phyloP scores from a whole-genome alignment of 2,329 filamentous ascomycete species.

The Talaromyces sp. region DNA sequence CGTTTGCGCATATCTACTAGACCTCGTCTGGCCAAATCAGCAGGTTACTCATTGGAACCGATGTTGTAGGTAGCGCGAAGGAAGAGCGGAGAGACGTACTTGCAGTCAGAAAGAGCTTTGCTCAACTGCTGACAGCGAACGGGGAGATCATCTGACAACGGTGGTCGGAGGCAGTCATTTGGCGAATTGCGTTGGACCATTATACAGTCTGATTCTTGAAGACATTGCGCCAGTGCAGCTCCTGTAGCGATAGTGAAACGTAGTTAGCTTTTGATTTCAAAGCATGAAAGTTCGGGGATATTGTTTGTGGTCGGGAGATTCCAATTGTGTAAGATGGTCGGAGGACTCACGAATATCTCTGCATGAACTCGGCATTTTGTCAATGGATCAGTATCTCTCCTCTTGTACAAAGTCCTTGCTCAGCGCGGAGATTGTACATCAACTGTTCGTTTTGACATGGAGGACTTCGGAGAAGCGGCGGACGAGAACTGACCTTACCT shows the following conservation, averaged over 20 bases:
- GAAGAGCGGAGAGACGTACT: slow-evolving; percentile 44
- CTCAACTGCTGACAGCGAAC: slow-evolving; percentile 88
- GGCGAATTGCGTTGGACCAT: slow-evolving; percentile 85
- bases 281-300: slow-evolving; percentile 1
- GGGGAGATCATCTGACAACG: slow-evolving; percentile 76
- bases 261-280: slow-evolving; percentile 22
- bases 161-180: slow-evolving; percentile 79
- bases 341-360: slow-evolving; percentile 80
- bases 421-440: not conserved
- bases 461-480: not conserved
- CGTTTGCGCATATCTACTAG: slow-evolving; percentile 99
- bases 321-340: not conserved
- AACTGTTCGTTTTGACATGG: not conserved
- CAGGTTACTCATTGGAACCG: not conserved
- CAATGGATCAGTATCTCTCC: not conserved
- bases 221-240: slow-evolving; percentile 85
- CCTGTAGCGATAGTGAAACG: slow-evolving; percentile 52
- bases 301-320: no score
- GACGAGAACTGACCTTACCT: not conserved
- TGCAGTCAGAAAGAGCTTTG: slow-evolving; percentile 90
- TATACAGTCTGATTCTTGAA: slow-evolving; percentile 94
- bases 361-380: slow-evolving; percentile 86
- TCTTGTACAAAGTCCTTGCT: not conserved
- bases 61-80: not conserved
- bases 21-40: slow-evolving; percentile 55